A percentile compares a stretch with the other conserved stretches of the same genome.
phyloP scores from a whole-genome alignment of 352 stramenopile species.

The Globisporangium orthogonon region DNA sequence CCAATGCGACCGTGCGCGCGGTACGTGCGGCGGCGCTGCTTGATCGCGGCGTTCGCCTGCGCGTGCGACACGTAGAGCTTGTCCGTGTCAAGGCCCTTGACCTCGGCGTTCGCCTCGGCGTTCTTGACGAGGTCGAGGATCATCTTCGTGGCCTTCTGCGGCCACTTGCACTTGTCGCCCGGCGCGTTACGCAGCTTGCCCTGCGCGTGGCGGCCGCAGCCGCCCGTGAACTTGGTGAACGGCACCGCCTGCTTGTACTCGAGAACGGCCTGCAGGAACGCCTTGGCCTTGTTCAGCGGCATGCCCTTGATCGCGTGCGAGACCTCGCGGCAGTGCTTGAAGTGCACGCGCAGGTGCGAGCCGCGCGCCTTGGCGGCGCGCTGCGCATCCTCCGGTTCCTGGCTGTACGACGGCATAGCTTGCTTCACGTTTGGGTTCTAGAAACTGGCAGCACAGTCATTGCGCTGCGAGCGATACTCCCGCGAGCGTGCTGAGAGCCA shows the following conservation, averaged over 20 bases:
- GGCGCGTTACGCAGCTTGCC: conserved; percentile 93
- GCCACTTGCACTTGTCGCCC: conserved; percentile 97
- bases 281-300: conserved; percentile 93
- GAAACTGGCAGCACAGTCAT: conserved; percentile 16
- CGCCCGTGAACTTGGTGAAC: conserved; percentile 98
- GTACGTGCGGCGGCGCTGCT: conserved; percentile 98
- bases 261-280: conserved; percentile 95
- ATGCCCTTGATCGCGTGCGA: conserved; percentile 97
- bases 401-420: conserved; percentile 86
- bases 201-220: conserved; percentile 96
- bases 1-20: conserved; percentile 96
- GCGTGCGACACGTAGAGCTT: conserved; percentile 97
- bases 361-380: conserved; percentile 92
- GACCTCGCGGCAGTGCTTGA: conserved; percentile 99
- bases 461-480: no score
- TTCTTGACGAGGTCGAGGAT: conserved; percentile 98
- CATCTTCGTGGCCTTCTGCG: conserved; percentile 98
- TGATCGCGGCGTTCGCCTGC: conserved; percentile 96
- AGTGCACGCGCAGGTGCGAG: conserved; percentile 98
- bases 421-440: conserved; percentile 81
- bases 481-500: not conserved
- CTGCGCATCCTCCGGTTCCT: conserved; percentile 87
- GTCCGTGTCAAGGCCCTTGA: conserved; percentile 96
- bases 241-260: conserved; percentile 97
- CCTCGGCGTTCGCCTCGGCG: conserved; percentile 97